A percentile compares a stretch with the other conserved stretches of the same genome.
phyloP scores from a whole-genome alignment of 1,139 yeast genomes.

The Yamadazyma triangularis region DNA sequence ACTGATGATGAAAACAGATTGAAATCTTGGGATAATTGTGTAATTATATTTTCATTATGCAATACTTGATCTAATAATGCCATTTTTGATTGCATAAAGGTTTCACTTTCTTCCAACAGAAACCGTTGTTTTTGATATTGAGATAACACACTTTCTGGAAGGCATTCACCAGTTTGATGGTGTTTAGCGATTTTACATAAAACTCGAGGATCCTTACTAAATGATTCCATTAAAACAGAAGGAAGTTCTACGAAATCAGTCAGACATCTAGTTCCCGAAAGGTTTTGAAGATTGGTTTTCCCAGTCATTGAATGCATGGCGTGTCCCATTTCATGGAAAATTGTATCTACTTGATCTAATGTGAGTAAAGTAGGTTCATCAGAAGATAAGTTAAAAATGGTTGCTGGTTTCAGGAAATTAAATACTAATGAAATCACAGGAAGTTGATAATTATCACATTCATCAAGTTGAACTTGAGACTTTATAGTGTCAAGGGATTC shows the following conservation, averaged over 20 bases:
- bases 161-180: slow-evolving; percentile 59
- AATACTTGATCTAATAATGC: slow-evolving; percentile 81
- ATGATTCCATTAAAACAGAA: slow-evolving; percentile 90
- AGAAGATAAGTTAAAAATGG: slow-evolving; percentile 6
- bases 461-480: slow-evolving; percentile 50
- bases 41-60: slow-evolving; percentile 47
- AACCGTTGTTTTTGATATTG: slow-evolving; percentile 50
- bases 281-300: slow-evolving; percentile 80
- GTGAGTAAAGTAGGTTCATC: slow-evolving; percentile 47
- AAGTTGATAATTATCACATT: slow-evolving; percentile 56
- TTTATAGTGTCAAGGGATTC: slow-evolving; percentile 28
- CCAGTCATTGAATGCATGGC: slow-evolving; percentile 98
- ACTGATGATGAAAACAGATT: slow-evolving; percentile 45
- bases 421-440: slow-evolving; percentile 91
- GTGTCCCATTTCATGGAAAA: slow-evolving; percentile 99
- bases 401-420: slow-evolving; percentile 53
- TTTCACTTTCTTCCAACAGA: slow-evolving; percentile 64
- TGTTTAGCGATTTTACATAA: slow-evolving; percentile 71
- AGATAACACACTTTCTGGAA: slow-evolving; percentile 48
- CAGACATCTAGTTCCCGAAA: slow-evolving; percentile 92
- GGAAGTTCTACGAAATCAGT: slow-evolving; percentile 97
- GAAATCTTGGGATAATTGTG: slow-evolving; percentile 12
- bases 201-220: slow-evolving; percentile 79
- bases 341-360: slow-evolving; percentile 81
- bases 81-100: slow-evolving; percentile 84